A percentile compares a stretch with the other conserved stretches of the same genome.
Evolutionary conservation across 2,329 filamentous ascomycete genomes (phyloP).

Genomic region (Scolecobasidium constrictum): DNA sequence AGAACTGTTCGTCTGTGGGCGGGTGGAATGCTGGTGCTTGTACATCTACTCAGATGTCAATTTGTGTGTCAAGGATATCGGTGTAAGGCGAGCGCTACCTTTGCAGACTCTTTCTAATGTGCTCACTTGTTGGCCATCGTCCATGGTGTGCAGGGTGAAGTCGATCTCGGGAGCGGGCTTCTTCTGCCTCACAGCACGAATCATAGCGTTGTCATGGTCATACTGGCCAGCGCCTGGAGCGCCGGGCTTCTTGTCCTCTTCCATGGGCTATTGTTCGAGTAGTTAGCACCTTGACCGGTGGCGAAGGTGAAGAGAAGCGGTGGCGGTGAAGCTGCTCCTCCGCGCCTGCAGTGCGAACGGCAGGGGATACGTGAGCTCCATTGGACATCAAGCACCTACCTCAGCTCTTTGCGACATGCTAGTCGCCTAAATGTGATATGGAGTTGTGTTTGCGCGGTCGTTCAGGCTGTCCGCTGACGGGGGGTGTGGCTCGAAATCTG

Average conservation of each 20-base stretch:
- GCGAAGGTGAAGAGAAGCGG: background rate
- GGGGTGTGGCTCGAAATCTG: no score
- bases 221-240: slow-evolving; percentile 28
- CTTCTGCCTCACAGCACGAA: slow-evolving; percentile 88
- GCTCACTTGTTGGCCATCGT: slow-evolving; percentile 91
- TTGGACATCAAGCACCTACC: no score
- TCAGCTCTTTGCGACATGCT: background rate
- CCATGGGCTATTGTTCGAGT: slow-evolving; percentile 5
- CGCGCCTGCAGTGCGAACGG: no score
- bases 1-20: slow-evolving; percentile 90
- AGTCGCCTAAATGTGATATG: background rate
- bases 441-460: background rate
- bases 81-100: no score
- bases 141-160: slow-evolving; percentile 97
- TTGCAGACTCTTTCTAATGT: slow-evolving; percentile 95
- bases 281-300: background rate
- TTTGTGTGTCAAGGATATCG: background rate
- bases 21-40: slow-evolving; percentile 92
- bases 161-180: slow-evolving; percentile 95
- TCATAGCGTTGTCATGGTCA: slow-evolving; percentile 69
- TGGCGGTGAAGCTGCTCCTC: background rate
- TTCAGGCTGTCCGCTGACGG: background rate
- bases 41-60: slow-evolving; percentile 56
- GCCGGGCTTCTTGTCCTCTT: slow-evolving; percentile 6
- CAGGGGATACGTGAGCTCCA: no score